Evolutionary conservation across 495 filamentous ascomycete species (phyloP), one percentile per base, ranked within the genome.

Genomic region (Xylaria curta): DNA sequence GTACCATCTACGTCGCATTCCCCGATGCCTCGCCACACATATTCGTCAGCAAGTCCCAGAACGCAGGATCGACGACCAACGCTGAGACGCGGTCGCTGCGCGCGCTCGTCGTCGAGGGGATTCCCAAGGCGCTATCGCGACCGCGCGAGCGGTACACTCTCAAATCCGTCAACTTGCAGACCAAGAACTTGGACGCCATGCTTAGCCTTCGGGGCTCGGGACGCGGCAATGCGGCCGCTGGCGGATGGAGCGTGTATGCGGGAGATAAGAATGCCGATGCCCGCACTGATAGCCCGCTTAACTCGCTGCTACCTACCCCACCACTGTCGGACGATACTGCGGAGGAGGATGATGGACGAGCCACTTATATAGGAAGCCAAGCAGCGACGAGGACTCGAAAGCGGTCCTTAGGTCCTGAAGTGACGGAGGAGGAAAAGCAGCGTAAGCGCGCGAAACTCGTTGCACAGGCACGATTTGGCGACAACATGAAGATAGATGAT

Each of bases 231-330:
- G 83, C 85, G 4, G 90, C 93, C 3, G 88, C 87, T 9, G 94
- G 93, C 0, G 93, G 91, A 12, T 97, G 93, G 87, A 87, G 91
- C 65, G 85, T 94, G 5, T 97, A 96, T 74, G 88, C 90, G 4
- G 66, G 65, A n/a, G 90, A 92, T 68, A 87, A 88, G 38, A 87
- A 83, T 26, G 60, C 36, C 0, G 77, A 79, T 58, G 49, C 75
- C 6, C 73, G 85, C 24, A 87, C 86, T 61, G 87, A 87, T 58
- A 89, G 84, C 31, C 90, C 89, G 28, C 72, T 93, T 56, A 87
- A 90, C 78, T 84, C 73, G 26, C 80, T 89, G 59, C 63, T 81
- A 66, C 76, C 77, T 56, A 81, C 78, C 58, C 83, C 75, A 67
- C 78, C 77, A 63, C 83, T 24, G 72, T 66, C 40, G 69, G 44